Conservation (phyloP, 139 green algal species). For the Chlorella sp. region DNA sequence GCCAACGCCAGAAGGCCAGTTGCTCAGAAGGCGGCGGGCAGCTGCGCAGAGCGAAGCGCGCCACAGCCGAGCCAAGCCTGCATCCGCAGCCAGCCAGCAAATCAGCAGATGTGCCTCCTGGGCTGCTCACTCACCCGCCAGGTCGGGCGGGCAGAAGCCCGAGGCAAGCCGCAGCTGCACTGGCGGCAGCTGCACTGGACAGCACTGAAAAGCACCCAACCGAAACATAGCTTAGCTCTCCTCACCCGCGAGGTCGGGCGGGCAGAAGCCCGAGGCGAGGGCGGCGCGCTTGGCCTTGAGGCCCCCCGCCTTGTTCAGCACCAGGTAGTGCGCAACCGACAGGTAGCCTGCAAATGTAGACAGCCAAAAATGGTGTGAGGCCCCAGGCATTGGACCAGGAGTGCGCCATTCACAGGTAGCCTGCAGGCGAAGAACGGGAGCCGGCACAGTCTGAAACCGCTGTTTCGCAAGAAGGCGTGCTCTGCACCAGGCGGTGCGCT, state of each 20-base stretch:
- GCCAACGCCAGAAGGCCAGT: neutral
- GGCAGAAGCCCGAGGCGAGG: constrained; percentile 22
- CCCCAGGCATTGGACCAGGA: constrained; percentile 63
- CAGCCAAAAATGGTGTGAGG: too few species aligned
- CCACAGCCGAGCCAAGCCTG: neutral
- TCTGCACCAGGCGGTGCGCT: too few species aligned
- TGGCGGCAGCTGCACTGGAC: neutral
- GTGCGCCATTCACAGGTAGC: constrained; percentile 72
- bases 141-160: constrained; percentile 14
- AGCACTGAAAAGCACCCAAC: too few species aligned
- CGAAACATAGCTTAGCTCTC: too few species aligned
- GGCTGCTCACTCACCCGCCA: neutral
- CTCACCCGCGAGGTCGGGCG: neutral
- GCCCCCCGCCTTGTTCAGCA: constrained; percentile 61
- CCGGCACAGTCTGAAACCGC: too few species aligned
- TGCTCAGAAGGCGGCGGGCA: neutral
- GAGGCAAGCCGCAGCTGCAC: neutral
- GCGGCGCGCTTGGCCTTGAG: constrained; percentile 24
- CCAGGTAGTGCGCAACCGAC: constrained; percentile 77
- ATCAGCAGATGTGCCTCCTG: neutral
- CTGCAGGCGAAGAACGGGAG: constrained; percentile 25
- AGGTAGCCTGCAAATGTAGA: constrained; percentile 63
- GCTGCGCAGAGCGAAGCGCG: neutral
- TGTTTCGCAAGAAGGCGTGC: too few species aligned
- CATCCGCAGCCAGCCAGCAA: neutral